Evolutionary conservation across 1,139 yeast genomes (phyloP).

Genomic region (Yamadazyma trypodendri): DNA sequence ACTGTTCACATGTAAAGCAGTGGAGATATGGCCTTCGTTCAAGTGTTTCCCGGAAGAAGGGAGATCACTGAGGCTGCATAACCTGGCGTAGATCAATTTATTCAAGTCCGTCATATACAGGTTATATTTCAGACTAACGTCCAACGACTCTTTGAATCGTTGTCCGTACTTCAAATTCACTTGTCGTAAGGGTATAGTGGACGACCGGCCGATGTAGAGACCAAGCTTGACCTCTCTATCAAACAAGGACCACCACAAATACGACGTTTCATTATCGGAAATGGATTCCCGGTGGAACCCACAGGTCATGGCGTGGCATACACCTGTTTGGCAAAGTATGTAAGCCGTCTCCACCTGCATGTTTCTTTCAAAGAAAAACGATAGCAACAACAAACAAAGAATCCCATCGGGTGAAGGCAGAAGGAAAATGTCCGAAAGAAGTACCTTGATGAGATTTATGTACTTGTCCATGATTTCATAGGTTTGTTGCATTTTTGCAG

Average conservation of each 20-base stretch:
- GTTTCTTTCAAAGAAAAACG: constrained; percentile 40
- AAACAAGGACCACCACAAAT: constrained; percentile 18
- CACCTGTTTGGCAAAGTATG: constrained; percentile 39
- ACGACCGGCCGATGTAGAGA: constrained; percentile 16
- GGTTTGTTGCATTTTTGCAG: constrained; percentile 12
- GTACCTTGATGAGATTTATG: constrained; percentile 28
- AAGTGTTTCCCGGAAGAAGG: constrained; percentile 6
- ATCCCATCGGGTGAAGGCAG: constrained; percentile 44
- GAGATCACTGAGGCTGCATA: constrained; percentile 6
- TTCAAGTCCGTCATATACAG: constrained; percentile 9
- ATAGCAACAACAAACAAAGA: constrained; percentile 35
- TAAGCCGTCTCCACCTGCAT: constrained; percentile 46
- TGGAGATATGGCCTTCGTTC: constrained; percentile 6
- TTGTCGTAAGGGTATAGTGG: constrained; percentile 12
- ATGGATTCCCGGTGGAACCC: constrained; percentile 41
- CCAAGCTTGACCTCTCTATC: constrained; percentile 13
- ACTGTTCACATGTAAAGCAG: constrained; percentile 6
- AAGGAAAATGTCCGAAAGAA: constrained; percentile 39
- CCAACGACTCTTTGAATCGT: constrained; percentile 4
- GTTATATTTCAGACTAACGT: constrained; percentile 6
- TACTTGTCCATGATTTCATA: constrained; percentile 12
- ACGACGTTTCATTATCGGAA: constrained; percentile 16
- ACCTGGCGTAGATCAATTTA: constrained; percentile 7
- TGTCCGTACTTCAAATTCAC: constrained; percentile 8
- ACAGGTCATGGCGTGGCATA: constrained; percentile 43